Percentiles rank a stretch among this genome's conserved stretches.
Evolutionary conservation across 176 grass and related monocot species (phyloP).

Genomic region (Aegilops umbellulata): DNA sequence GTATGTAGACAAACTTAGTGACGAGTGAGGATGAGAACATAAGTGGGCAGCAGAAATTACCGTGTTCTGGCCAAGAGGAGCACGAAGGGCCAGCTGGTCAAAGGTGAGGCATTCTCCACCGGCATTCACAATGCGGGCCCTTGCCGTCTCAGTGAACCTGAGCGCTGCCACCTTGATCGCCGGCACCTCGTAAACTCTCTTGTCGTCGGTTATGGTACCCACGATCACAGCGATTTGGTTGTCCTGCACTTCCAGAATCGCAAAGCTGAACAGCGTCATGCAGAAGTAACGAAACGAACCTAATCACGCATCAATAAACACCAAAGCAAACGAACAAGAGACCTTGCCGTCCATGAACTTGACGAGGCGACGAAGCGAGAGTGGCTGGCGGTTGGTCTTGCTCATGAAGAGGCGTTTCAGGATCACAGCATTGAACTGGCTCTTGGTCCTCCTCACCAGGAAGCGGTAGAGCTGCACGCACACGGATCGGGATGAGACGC

Average conservation of each 20-base stretch:
- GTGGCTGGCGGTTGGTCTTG: constrained; percentile 70
- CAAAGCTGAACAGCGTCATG: background rate
- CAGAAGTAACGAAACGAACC: background rate
- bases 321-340: background rate
- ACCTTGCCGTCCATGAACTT: constrained; percentile 64
- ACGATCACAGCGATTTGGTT: constrained; percentile 73
- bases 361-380: constrained; percentile 71
- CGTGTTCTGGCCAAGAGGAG: constrained; percentile 67
- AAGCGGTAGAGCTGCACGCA: constrained; percentile 69
- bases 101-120: constrained; percentile 79
- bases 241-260: constrained; percentile 30
- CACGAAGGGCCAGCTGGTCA: constrained; percentile 68
- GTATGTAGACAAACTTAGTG: background rate
- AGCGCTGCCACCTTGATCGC: constrained; percentile 75
- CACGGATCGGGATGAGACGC: background rate
- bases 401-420: constrained; percentile 87
- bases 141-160: constrained; percentile 82
- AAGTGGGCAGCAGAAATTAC: constrained; percentile 30
- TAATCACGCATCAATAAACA: background rate
- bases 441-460: constrained; percentile 82
- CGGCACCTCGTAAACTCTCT: constrained; percentile 79
- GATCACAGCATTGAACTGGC: constrained; percentile 71
- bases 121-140: constrained; percentile 66
- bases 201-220: constrained; percentile 68
- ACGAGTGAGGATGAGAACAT: background rate